Evolutionary conservation across 208 protist genomes (phyloP), one percentile per base, ranked within the genome.

Genomic region (Jaenimonas drosophilae): DNA sequence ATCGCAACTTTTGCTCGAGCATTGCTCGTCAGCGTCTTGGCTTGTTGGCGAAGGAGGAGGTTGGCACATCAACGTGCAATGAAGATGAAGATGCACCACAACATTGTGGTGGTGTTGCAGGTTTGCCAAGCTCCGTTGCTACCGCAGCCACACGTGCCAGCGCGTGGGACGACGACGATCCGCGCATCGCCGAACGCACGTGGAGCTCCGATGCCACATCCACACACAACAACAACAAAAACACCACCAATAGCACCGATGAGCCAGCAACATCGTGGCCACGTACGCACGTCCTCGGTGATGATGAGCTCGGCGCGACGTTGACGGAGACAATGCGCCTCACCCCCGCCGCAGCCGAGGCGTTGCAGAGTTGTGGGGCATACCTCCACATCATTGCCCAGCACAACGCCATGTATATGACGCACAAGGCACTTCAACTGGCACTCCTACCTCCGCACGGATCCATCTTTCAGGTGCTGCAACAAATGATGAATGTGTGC

Each of bases 391-490:
- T 49, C 11, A 50, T 91, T 1, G 66, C 62, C 3, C 67, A 45
- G 32, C 69, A 71, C 67, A 60, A 69, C 12, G 33, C 64, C 4
- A 48, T 61, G 46, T 91, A 79, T 37, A 52, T 88, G 37, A 84
- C 76, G 14, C 78, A 86, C 54, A 88, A 88, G 52, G 83, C 83
- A 7, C 64, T 91, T 49, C 83, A 91, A 49, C 50, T 91, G 19
- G 67, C 72, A 26, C 58, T 91, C 5, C 64, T 88, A 19, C 75
- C 72, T 1, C 75, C 78, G 7, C 77, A 84, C 49, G 83, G 83
- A 47, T 54, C 57, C 11, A 66, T 86, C 30, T 68, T 74, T 63
- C 57, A 69, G 6, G 43, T 86, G 41, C 56, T 59, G 9, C 59
- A 53, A 7, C 72, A 82, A 34, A 51, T 86, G 19, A 44, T 80